phyloP scores from a whole-genome alignment of 495 filamentous ascomycete species.

The Talaromyces ruber region DNA sequence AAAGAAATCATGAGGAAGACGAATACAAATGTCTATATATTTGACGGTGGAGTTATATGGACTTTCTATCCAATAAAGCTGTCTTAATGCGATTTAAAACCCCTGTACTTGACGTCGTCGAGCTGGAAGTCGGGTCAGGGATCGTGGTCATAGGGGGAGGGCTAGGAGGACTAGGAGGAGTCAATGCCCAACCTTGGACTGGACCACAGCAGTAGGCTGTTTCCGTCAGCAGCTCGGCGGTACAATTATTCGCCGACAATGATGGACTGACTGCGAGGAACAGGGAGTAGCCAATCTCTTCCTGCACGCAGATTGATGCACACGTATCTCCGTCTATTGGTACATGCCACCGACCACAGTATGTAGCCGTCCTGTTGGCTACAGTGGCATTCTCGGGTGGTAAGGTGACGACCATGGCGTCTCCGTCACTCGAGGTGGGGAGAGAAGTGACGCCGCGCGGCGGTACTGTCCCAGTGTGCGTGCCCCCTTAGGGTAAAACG shows the following conservation, averaged over 20 bases:
- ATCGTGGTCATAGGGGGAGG: no score
- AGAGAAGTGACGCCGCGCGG: background rate
- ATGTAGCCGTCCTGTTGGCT: conserved; percentile 10
- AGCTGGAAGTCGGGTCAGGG: background rate
- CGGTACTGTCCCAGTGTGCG: background rate
- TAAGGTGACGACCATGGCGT: background rate
- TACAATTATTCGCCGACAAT: conserved; percentile 4
- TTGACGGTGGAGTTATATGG: no score
- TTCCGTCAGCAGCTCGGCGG: background rate
- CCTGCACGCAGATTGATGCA: conserved; percentile 6
- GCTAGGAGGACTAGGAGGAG: background rate
- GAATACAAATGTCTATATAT: no score
- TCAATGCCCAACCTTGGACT: background rate
- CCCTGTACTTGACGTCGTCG: no score
- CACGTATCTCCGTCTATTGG: conserved; percentile 7
- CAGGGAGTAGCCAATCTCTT: conserved; percentile 4
- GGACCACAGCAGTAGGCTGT: conserved; percentile 7
- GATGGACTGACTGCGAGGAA: conserved; percentile 11
- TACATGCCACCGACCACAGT: conserved; percentile 13
- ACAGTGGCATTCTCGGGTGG: conserved; percentile 9
- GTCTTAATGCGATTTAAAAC: no score
- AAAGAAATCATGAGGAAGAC: no score
- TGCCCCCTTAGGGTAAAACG: conserved; percentile 6
- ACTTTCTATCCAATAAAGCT: no score
- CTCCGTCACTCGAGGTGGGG: background rate